These are phyloP conservation scores for Metschnikowia amazonensis DNA, from an alignment of 805 yeast species.

Conservation along the genomic window DNA sequence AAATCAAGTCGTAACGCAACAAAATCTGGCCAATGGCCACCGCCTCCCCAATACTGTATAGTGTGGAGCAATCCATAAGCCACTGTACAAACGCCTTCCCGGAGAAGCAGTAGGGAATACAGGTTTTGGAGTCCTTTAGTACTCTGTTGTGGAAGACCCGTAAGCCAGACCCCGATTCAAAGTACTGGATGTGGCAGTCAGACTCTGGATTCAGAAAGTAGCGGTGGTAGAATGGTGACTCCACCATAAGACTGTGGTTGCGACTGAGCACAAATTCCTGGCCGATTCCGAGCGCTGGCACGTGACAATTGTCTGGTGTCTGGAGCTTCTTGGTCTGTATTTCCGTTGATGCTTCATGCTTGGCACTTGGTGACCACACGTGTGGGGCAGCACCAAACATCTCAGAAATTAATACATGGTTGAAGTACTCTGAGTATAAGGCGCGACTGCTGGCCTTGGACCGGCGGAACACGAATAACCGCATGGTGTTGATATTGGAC, in stretches of 20 bases:
- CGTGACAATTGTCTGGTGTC: neutral
- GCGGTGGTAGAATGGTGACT: constrained; percentile 61
- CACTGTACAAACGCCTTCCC: constrained; percentile 84
- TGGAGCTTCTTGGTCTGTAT: neutral
- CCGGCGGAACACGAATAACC: constrained; percentile 64
- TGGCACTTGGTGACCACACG: constrained; percentile 58
- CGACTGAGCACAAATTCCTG: neutral
- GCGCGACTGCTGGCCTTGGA: constrained; percentile 50
- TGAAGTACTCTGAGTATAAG: constrained; percentile 57
- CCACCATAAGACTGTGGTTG: constrained; percentile 26
- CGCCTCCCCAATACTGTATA: constrained; percentile 51
- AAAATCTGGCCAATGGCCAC: constrained; percentile 49
- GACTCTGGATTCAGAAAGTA: constrained; percentile 88
- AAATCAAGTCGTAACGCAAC: constrained; percentile 43
- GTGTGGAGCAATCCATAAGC: constrained; percentile 86
- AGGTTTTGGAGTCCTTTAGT: constrained; percentile 24
- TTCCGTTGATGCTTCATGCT: constrained; percentile 25
- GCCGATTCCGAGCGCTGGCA: neutral
- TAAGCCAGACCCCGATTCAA: constrained; percentile 61
- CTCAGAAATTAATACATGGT: constrained; percentile 58
- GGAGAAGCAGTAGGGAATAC: constrained; percentile 48
- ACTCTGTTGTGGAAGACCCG: constrained; percentile 48
- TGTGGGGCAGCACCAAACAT: constrained; percentile 68
- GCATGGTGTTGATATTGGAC: constrained; percentile 68
- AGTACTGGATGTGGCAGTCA: constrained; percentile 76